Conservation (phyloP, 345 rosid genomes). For the Eucalyptus sp. region DNA sequence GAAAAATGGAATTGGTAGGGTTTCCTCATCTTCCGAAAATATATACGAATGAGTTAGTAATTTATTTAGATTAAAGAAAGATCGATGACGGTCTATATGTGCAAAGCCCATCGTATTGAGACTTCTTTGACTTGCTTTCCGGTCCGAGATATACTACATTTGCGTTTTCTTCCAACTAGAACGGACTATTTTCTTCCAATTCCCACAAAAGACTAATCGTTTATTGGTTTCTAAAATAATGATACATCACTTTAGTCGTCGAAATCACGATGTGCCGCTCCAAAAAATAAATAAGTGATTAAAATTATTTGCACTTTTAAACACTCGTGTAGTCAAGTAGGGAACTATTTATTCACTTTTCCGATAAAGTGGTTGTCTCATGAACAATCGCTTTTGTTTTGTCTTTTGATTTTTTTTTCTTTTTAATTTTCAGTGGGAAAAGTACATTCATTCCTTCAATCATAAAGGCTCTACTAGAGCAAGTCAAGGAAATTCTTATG, state of each 20-base stretch:
- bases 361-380: background rate
- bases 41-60: no score
- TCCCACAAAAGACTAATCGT: rapidly evolving
- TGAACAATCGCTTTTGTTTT: rapidly evolving
- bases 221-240: rapidly evolving
- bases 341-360: background rate
- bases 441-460: background rate
- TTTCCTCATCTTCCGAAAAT: rapidly evolving
- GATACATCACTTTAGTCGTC: background rate
- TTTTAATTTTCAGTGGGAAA: no score
- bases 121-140: no score
- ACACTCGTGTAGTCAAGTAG: background rate
- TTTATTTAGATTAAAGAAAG: no score
- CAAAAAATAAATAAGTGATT: background rate
- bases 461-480: background rate
- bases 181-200: background rate
- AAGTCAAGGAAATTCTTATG: background rate
- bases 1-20: no score
- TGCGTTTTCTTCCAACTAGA: background rate
- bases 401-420: background rate
- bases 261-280: rapidly evolving
- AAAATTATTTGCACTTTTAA: background rate
- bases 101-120: no score
- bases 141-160: no score
- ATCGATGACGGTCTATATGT: rapidly evolving